Evolutionary conservation across 1,139 yeast species (phyloP), one percentile per base, ranked within the genome.

Genomic region (Candida pseudoviswanathii): DNA sequence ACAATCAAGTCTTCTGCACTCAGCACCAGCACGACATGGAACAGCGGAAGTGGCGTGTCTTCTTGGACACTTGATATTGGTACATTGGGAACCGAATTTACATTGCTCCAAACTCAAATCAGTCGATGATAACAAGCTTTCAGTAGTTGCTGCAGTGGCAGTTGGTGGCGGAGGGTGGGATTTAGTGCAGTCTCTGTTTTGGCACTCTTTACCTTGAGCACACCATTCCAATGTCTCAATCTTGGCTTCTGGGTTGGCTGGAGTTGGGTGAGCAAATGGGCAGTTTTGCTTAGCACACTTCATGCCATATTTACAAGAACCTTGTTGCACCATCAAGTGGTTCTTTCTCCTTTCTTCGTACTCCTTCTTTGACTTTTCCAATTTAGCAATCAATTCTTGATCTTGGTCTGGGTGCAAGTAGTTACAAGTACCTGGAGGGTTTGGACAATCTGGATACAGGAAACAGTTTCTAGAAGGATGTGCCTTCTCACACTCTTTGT

Each of bases 191-290:
- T 61, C 59, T 1, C 77, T 64, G 63, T 89, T 82, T 41, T 68
- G 61, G 71, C 97, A 90, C 30, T 70, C 67, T 55, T 85, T 78
- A 54, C 89, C 90, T 44, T 75, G 82, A 27, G 84, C 73, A 71
- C 97, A 90, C 96, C 96, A 89, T 56, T 84, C 85, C 50, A 83
- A 71, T 22, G 79, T 78, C 25, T 80, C 73, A 36, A 90, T 89
- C 58, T 84, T 82, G 10, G 91, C 90, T 51, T 80, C 82, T 51
- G 79, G 81, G 65, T 87, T 89, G 11, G 90, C 88, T 1, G 96
- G 95, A 1, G 96, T 89, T 44, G 97, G 96, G 63, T 90, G 97
- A 29, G 92, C 96, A 71, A 85, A 89, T 26, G 91, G 90, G 71
- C 97, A 90, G 54, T 80, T 69, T 53, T 84, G 90, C 61, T 87